Evolutionary conservation across 805 yeast species (phyloP).

Genomic region (Hanseniaspora lindneri): DNA sequence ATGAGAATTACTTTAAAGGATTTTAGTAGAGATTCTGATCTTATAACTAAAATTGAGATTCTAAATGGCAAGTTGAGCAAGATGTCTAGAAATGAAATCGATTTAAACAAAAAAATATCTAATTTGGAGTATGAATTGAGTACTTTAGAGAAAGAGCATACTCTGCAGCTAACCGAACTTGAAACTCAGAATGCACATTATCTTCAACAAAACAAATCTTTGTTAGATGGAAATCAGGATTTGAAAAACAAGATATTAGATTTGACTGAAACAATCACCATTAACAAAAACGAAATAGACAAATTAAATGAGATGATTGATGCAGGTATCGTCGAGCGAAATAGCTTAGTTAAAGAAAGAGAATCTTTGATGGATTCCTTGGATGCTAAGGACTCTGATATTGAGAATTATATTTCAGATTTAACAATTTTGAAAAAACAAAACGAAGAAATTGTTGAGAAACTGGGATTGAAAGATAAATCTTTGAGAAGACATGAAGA

Average conservation of each 20-base stretch:
- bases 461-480: slow-evolving; percentile 25
- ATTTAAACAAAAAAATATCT: slow-evolving; percentile 51
- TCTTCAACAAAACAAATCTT: slow-evolving; percentile 31
- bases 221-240: slow-evolving; percentile 36
- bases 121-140: slow-evolving; percentile 50
- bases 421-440: slow-evolving; percentile 5
- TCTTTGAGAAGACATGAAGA: slow-evolving; percentile 28
- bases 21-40: slow-evolving; percentile 35
- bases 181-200: slow-evolving; percentile 35
- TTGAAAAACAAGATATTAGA: slow-evolving; percentile 43
- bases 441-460: slow-evolving; percentile 22
- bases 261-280: slow-evolving; percentile 47
- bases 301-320: slow-evolving; percentile 40
- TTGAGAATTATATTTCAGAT: slow-evolving; percentile 16
- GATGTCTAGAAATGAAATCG: slow-evolving; percentile 53
- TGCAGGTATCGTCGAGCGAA: slow-evolving; percentile 34
- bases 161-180: slow-evolving; percentile 31
- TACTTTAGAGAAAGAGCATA: slow-evolving; percentile 34
- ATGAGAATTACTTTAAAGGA: slow-evolving; percentile 36
- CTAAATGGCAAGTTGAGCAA: slow-evolving; percentile 43
- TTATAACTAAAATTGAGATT: slow-evolving; percentile 40
- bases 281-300: slow-evolving; percentile 47
- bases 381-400: slow-evolving; percentile 19
- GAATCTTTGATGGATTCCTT: slow-evolving; percentile 20
- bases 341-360: slow-evolving; percentile 29